Evolutionary conservation across 306 rosid species (phyloP).

Genomic region (Oemleria cerasiformis): DNA sequence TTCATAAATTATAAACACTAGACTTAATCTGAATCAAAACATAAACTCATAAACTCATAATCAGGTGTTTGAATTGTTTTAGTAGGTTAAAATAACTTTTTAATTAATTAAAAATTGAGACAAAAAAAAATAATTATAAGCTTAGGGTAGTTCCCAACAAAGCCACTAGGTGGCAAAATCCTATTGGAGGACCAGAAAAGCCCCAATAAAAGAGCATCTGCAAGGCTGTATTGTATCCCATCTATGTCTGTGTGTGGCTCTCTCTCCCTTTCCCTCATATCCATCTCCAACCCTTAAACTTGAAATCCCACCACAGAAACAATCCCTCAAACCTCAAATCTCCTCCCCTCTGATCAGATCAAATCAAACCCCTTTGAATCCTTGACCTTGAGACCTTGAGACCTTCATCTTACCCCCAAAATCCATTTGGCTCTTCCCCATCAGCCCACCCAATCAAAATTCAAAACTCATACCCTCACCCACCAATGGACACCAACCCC

Average conservation of each 20-base stretch:
- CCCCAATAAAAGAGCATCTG: slow-evolving; percentile 3
- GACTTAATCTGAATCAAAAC: too few relatives aligned
- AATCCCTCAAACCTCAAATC: background rate
- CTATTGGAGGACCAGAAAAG: background rate
- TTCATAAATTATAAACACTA: too few relatives aligned
- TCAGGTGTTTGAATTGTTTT: too few relatives aligned
- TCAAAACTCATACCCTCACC: background rate
- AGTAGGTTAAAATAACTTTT: too few relatives aligned
- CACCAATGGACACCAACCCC: slow-evolving; percentile 14
- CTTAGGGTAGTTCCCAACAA: background rate
- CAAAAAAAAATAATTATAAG: too few relatives aligned
- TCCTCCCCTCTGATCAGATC: slow-evolving; percentile 21
- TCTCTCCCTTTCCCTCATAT: background rate
- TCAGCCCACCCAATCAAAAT: background rate
- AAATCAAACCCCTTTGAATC: background rate
- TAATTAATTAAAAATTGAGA: too few relatives aligned
- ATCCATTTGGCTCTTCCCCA: slow-evolving; percentile 10
- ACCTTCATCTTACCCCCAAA: background rate
- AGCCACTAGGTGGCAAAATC: background rate
- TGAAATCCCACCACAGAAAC: slow-evolving; percentile 12
- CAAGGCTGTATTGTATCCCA: slow-evolving; percentile 20
- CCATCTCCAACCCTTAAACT: slow-evolving; percentile 16
- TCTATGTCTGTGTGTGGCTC: background rate
- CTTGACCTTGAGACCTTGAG: too few relatives aligned
- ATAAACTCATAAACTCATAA: too few relatives aligned